Evolutionary conservation across 169 alveolate genomes (phyloP).

Genomic region (Plasmodium yoelii): DNA sequence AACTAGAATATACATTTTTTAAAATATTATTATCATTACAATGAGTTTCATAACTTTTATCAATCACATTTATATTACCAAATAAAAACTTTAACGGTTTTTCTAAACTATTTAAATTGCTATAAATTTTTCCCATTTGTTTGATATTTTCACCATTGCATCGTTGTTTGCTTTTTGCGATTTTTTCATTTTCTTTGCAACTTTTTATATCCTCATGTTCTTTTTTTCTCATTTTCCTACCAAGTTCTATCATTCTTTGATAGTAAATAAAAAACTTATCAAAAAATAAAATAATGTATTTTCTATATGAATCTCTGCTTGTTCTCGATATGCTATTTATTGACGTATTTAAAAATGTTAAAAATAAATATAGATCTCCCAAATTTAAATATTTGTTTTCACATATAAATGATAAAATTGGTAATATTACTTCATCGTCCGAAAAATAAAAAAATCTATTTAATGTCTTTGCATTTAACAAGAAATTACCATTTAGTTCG

Average conservation of each 20-base stretch:
- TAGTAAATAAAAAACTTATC: slow-evolving; percentile 64
- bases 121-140: background rate
- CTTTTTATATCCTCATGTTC: background rate
- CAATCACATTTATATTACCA: slow-evolving; percentile 7
- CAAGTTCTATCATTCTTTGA: slow-evolving; percentile 68
- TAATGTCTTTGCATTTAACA: slow-evolving; percentile 52
- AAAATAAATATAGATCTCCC: slow-evolving; percentile 59
- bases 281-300: slow-evolving; percentile 58
- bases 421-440: slow-evolving; percentile 57
- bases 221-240: slow-evolving; percentile 3
- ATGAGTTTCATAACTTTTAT: background rate
- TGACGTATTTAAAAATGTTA: slow-evolving; percentile 49
- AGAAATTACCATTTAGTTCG: slow-evolving; percentile 22
- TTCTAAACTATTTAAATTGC: background rate
- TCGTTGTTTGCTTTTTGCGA: background rate
- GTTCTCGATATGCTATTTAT: slow-evolving; percentile 61
- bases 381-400: slow-evolving; percentile 74
- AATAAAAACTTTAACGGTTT: slow-evolving; percentile 16
- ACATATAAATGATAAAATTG: slow-evolving; percentile 66
- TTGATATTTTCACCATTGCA: background rate
- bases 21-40: background rate
- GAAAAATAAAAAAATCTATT: slow-evolving; percentile 47
- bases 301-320: slow-evolving; percentile 66
- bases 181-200: background rate
- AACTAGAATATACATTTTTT: slow-evolving; percentile 31